Conservation (phyloP, 495 filamentous ascomycete genomes). For the Xylaria acuta region DNA sequence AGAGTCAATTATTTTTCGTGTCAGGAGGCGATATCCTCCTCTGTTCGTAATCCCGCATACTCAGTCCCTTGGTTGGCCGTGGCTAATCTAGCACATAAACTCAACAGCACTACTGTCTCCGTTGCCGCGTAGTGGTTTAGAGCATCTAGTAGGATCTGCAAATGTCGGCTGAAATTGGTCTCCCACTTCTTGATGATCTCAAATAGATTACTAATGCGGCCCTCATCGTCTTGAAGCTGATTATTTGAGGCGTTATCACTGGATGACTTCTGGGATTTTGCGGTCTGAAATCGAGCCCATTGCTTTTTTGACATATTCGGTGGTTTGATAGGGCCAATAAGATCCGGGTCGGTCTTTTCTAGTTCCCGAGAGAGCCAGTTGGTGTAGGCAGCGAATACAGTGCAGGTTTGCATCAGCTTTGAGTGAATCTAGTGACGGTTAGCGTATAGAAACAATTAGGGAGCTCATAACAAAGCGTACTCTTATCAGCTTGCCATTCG, state of each 20-base stretch:
- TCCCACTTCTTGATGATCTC: conserved; percentile 89
- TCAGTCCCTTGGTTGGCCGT: conserved; percentile 74
- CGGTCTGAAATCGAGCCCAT: conserved; percentile 55
- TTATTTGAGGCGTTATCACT: conserved; percentile 32
- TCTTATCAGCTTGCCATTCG: conserved; percentile 89
- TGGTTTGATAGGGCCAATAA: conserved; percentile 60
- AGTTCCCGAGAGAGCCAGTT: conserved; percentile 78
- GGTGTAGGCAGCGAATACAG: conserved; percentile 88
- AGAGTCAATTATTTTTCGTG: background rate
- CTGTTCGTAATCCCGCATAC: conserved; percentile 54
- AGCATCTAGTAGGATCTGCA: conserved; percentile 90
- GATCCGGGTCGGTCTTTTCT: conserved; percentile 75
- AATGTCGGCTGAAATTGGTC: conserved; percentile 85
- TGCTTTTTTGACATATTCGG: conserved; percentile 60
- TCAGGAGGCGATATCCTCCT: conserved; percentile 51
- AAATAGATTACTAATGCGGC: conserved; percentile 75
- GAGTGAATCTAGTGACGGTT: conserved; percentile 77
- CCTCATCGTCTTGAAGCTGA: conserved; percentile 58
- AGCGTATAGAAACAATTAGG: conserved; percentile 21
- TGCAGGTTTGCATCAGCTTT: conserved; percentile 91
- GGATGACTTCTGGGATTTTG: conserved; percentile 43
- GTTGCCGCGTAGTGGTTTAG: conserved; percentile 97
- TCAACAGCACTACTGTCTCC: conserved; percentile 91
- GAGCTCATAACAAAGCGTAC: conserved; percentile 55
- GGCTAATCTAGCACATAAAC: conserved; percentile 79